Evolutionary conservation across 2,329 filamentous ascomycete species (phyloP), one percentile per base, ranked within the genome.

Genomic region (Colletotrichum truncatum): DNA sequence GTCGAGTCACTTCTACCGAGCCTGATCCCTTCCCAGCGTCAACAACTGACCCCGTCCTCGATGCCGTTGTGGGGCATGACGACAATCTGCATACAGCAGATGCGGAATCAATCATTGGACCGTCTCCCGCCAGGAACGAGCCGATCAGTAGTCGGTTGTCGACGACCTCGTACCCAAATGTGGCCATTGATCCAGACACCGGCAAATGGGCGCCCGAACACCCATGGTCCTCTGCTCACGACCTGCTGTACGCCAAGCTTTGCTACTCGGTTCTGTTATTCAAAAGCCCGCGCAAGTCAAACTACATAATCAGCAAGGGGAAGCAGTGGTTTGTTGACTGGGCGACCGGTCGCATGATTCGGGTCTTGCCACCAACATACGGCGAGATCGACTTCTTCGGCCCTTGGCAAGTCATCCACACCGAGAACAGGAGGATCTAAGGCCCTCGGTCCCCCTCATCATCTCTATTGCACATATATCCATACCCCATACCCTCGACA

Each of bases 321-420:
- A 87, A 85, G 72, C 81, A 85, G 70, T 89, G 85, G 85, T 81
- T 82, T 64, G 84, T 89, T 43, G 86, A 89, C 77, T 89, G 86
- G 86, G 75, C 76, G 12, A 87, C 85, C 14, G 86, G 86, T 36
- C 81, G 81, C 59, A 84, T 87, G 81, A 79, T 82, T 26, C 78
- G 83, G 14, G 84, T 86, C 18, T 76, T 83, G 16, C 86, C 86
- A 10, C 86, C 86, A 2, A 79, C 78, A 5, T 88, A 88, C 70
- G 83, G 83, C 39, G 84, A 87, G 70, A 76, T 81, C 48, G 80
- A 85, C 58, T 76, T 80, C 65, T 81, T 81, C 62, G 82, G 82
- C 1, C 79, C 84, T 30, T 85, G 82, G 82, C 82, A 85, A 71
- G 75, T 81, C 41, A 78, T 85, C 55, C 80, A 81, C 69, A 81